These are phyloP conservation scores for Angophora floribunda DNA, from an alignment of 345 rosid species.

Conservation along the genomic window DNA sequence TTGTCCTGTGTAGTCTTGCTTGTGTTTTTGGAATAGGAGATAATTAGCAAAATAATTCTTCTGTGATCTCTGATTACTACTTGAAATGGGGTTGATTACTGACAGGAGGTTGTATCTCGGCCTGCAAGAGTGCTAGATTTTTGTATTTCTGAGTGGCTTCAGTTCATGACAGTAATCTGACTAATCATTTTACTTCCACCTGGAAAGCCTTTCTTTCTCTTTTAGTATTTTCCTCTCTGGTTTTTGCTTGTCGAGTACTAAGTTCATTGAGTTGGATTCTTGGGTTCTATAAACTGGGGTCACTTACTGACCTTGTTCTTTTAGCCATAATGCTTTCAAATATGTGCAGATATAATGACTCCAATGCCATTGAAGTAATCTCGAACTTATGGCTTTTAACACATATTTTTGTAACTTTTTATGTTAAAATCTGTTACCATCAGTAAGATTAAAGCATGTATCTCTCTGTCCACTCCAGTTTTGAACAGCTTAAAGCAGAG, in stretches of 20 bases:
- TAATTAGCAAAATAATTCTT: background rate
- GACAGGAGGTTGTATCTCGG: background rate
- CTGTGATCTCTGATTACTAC: background rate
- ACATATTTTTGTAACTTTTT: background rate
- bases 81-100: background rate
- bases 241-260: background rate
- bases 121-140: background rate
- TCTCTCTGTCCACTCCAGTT: constrained; percentile 28
- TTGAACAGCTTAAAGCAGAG: constrained; percentile 64
- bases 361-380: background rate
- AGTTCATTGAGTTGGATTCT: background rate
- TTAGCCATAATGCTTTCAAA: background rate
- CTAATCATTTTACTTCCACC: background rate
- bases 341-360: background rate
- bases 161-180: background rate
- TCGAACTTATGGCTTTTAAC: background rate
- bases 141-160: background rate
- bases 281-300: background rate
- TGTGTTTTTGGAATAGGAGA: background rate
- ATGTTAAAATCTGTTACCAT: background rate
- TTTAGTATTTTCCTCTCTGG: background rate
- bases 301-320: background rate
- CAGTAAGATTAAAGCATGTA: background rate
- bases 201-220: background rate
- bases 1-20: background rate